Conservation (phyloP, 768 basidiomycete species). For the Lyophyllum shimeji region DNA sequence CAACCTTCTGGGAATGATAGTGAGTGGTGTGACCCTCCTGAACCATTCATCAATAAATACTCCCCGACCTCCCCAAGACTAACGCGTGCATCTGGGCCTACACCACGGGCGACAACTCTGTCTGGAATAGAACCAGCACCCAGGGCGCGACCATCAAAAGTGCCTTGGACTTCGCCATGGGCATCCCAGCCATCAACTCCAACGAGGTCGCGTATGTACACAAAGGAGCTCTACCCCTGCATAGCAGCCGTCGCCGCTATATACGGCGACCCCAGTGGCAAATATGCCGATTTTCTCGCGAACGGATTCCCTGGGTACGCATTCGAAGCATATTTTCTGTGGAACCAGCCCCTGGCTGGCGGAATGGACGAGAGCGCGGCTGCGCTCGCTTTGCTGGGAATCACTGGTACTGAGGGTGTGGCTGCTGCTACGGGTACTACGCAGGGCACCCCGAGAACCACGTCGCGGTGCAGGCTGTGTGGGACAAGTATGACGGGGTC, state of each 20-base stretch:
- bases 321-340: conserved; percentile 47
- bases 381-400: not conserved
- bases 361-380: conserved; percentile 17
- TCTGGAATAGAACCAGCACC: conserved; percentile 51
- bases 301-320: conserved; percentile 37
- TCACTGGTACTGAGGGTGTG: not conserved
- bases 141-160: conserved; percentile 57
- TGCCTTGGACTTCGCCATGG: conserved; percentile 62
- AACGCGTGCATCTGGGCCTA: conserved; percentile 55
- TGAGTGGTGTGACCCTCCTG: conserved; percentile 27
- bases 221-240: conserved; percentile 52
- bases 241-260: conserved; percentile 55
- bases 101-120: conserved; percentile 35
- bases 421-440: not conserved
- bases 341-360: conserved; percentile 53
- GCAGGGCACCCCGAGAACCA: not conserved
- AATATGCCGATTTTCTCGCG: conserved; percentile 50
- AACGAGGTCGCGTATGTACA: conserved; percentile 38
- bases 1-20: conserved; percentile 69
- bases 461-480: no score
- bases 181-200: conserved; percentile 28
- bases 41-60: not conserved
- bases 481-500: no score
- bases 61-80: conserved; percentile 36
- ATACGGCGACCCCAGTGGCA: conserved; percentile 64